Evolutionary conservation across 2,329 filamentous ascomycete genomes (phyloP).

Genomic region (Aspergillus versicolor): DNA sequence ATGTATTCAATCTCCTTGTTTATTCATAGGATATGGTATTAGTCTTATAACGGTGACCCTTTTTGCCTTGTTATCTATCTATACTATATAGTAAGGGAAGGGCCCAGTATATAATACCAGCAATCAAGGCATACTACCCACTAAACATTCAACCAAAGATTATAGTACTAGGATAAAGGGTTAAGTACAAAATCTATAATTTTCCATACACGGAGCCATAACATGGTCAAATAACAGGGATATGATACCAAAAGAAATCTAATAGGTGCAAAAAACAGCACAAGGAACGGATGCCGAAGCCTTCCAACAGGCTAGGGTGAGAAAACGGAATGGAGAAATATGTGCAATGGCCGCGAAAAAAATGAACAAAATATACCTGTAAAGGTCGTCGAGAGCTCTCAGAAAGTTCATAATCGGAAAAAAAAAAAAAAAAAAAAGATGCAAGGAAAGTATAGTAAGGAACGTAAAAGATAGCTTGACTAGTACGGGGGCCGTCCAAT

Average conservation of each 20-base stretch:
- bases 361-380: constrained; percentile 6
- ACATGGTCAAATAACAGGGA: constrained; percentile 1
- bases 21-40: background rate
- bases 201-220: constrained; percentile 5
- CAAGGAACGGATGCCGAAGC: constrained; percentile 12
- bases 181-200: constrained; percentile 15
- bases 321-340: constrained; percentile 2
- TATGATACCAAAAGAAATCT: constrained; percentile 12
- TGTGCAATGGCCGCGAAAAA: constrained; percentile 14
- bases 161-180: constrained; percentile 3
- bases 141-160: background rate
- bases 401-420: background rate
- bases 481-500: constrained; percentile 37
- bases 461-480: constrained; percentile 6
- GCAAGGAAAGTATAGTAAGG: constrained; percentile 2
- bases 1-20: background rate
- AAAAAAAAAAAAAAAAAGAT: background rate
- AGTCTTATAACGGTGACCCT: background rate
- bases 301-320: background rate
- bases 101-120: background rate
- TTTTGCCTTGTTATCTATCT: background rate
- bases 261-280: constrained; percentile 8
- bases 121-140: background rate
- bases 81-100: background rate
- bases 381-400: background rate